These are phyloP conservation scores for Coprinopsis sp. DNA, from an alignment of 768 basidiomycete genomes.

Conservation along the genomic window DNA sequence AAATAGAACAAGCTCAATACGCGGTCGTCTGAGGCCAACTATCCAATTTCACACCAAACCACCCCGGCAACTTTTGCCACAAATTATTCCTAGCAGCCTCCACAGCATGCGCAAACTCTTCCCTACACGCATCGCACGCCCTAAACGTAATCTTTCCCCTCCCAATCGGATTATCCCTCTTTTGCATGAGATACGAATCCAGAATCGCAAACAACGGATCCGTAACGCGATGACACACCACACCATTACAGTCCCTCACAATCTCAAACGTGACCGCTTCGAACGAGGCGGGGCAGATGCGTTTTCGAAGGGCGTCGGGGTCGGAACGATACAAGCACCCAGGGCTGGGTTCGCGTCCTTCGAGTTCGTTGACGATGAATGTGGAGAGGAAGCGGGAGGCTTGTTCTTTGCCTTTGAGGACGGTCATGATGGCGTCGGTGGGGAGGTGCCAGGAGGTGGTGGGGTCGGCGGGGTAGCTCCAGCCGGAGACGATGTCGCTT, in stretches of 20 bases:
- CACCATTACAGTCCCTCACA: conserved; percentile 67
- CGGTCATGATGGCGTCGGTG: conserved; percentile 36
- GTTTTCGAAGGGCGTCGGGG: conserved; percentile 37
- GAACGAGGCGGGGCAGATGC: conserved; percentile 65
- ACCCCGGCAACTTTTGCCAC: conserved; percentile 58
- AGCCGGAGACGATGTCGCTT: conserved; percentile 55
- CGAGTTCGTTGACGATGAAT: conserved; percentile 71
- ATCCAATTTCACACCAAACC: conserved; percentile 54
- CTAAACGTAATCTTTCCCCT: conserved; percentile 42
- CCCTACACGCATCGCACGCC: conserved; percentile 60
- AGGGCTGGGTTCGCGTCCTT: conserved; percentile 51
- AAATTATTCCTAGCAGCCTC: conserved; percentile 57
- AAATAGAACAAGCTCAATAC: conserved; percentile 4
- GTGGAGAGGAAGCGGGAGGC: conserved; percentile 71
- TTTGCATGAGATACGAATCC: conserved; percentile 64
- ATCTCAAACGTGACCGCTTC: conserved; percentile 73
- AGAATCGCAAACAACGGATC: conserved; percentile 70
- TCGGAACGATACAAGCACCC: conserved; percentile 50
- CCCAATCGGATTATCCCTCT: conserved; percentile 43
- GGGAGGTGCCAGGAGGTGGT: conserved; percentile 6
- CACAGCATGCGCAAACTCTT: conserved; percentile 58
- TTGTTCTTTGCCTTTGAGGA: conserved; percentile 68
- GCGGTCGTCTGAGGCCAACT: conserved; percentile 21
- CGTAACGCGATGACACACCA: conserved; percentile 57
- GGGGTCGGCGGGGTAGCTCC: conserved; percentile 40